phyloP scores from a whole-genome alignment of 2,329 filamentous ascomycete genomes.

The Fusarium verticillioides region DNA sequence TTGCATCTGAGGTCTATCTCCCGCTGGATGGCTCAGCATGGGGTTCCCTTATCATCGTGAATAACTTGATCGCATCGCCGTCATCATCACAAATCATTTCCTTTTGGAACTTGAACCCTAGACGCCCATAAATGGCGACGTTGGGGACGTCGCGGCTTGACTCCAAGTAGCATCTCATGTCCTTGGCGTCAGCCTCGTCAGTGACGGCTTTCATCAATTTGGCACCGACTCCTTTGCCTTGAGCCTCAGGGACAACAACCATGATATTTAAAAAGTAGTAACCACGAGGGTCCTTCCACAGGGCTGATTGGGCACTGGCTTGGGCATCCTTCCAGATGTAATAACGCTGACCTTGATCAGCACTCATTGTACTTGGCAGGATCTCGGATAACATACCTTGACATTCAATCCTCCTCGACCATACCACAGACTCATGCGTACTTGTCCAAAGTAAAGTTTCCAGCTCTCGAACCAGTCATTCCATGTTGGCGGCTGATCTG shows the following conservation, averaged over 20 bases:
- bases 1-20: neutral
- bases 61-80: conserved; percentile 64
- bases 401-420: conserved; percentile 76
- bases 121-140: conserved; percentile 74
- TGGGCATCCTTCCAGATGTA: conserved; percentile 79
- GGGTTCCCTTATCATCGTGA: conserved; percentile 59
- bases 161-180: conserved; percentile 75
- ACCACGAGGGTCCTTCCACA: conserved; percentile 74
- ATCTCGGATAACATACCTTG: conserved; percentile 50
- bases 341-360: conserved; percentile 61
- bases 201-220: conserved; percentile 72
- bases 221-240: conserved; percentile 74
- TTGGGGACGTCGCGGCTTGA: conserved; percentile 76
- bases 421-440: conserved; percentile 74
- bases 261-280: conserved; percentile 85
- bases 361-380: rapidly evolving
- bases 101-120: conserved; percentile 73
- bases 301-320: conserved; percentile 65
- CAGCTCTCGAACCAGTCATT: conserved; percentile 70
- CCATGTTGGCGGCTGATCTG: conserved; percentile 65
- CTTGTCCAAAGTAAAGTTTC: conserved; percentile 73
- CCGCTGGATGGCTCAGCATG: neutral
- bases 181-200: conserved; percentile 70
- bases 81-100: conserved; percentile 75
- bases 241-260: conserved; percentile 71